Conservation (phyloP, 2,329 filamentous ascomycete genomes). For the Atkinsonella texensis region DNA sequence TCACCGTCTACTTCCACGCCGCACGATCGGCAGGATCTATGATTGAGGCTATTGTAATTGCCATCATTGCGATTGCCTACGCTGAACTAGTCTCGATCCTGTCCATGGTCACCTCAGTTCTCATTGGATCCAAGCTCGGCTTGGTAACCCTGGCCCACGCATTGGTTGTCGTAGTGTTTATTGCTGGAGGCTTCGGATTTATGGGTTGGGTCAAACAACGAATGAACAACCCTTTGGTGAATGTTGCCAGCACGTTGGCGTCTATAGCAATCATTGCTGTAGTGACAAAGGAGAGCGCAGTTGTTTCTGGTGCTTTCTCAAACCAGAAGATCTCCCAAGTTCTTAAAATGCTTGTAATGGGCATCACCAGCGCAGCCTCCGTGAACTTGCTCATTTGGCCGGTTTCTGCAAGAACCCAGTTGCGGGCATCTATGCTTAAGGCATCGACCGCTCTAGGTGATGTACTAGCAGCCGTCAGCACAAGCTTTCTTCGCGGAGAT, state of each 20-base stretch:
- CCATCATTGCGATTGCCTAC: conserved; percentile 63
- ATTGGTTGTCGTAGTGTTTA: conserved; percentile 65
- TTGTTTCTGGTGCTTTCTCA: conserved; percentile 66
- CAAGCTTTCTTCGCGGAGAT: conserved; percentile 63
- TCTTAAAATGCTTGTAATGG: conserved; percentile 66
- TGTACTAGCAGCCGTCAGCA: conserved; percentile 66
- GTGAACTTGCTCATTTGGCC: conserved; percentile 67
- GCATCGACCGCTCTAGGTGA: conserved; percentile 63
- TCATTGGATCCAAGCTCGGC: conserved; percentile 55
- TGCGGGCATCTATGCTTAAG: conserved; percentile 59
- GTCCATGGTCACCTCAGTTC: conserved; percentile 70
- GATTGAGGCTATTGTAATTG: conserved; percentile 67
- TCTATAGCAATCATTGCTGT: conserved; percentile 76
- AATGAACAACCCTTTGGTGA: conserved; percentile 62
- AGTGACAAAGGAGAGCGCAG: conserved; percentile 73
- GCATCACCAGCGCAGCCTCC: conserved; percentile 54
- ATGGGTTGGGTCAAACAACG: conserved; percentile 73
- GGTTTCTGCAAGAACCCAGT: conserved; percentile 56
- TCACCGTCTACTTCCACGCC: conserved; percentile 86
- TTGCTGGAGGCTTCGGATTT: conserved; percentile 70
- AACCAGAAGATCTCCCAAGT: conserved; percentile 41
- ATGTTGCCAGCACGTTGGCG: conserved; percentile 69
- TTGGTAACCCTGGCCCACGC: conserved; percentile 61
- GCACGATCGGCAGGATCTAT: conserved; percentile 73
- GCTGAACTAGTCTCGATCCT: conserved; percentile 52